Percentiles rank a stretch among this genome's conserved stretches.
These are phyloP conservation scores for Taphrina wiesneri DNA, from an alignment of 1,139 yeast genomes.

Conservation along the genomic window DNA sequence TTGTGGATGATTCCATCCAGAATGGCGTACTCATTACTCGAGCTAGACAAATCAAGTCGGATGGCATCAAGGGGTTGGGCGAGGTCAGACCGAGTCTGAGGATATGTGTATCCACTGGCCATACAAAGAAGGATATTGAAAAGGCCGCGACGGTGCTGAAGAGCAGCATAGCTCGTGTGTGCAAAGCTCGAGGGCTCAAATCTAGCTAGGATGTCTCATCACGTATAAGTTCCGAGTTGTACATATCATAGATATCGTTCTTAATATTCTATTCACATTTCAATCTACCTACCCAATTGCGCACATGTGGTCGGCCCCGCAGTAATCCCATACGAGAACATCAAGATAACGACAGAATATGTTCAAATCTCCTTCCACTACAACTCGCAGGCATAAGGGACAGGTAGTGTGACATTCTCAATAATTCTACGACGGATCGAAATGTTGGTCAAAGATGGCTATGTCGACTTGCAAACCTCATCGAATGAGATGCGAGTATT, in stretches of 20 bases:
- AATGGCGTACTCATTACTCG: slow-evolving; percentile 52
- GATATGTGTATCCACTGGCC: slow-evolving; percentile 59
- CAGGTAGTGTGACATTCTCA: neutral
- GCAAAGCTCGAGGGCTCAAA: slow-evolving; percentile 15
- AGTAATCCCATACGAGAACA: too few species aligned
- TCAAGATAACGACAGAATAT: too few species aligned
- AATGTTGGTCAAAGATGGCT: slow-evolving; percentile 71
- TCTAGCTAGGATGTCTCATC: neutral
- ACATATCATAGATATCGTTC: neutral
- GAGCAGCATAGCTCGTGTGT: slow-evolving; percentile 25
- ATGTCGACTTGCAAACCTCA: slow-evolving; percentile 65
- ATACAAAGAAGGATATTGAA: slow-evolving; percentile 57
- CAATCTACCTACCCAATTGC: neutral
- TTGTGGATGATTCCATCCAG: slow-evolving; percentile 58
- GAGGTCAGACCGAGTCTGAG: slow-evolving; percentile 76
- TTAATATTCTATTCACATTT: neutral
- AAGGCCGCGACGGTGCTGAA: slow-evolving; percentile 44
- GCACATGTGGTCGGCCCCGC: neutral
- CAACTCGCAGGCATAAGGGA: too few species aligned
- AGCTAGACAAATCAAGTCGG: slow-evolving; percentile 61
- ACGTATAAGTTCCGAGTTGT: neutral
- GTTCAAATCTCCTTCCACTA: too few species aligned
- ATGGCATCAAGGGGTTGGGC: slow-evolving; percentile 71
- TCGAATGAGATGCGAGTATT: slow-evolving; percentile 68
- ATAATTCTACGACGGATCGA: too few species aligned